Conservation (phyloP, 1,284 basidiomycete species). For the Stygiomarasmius scandens region DNA sequence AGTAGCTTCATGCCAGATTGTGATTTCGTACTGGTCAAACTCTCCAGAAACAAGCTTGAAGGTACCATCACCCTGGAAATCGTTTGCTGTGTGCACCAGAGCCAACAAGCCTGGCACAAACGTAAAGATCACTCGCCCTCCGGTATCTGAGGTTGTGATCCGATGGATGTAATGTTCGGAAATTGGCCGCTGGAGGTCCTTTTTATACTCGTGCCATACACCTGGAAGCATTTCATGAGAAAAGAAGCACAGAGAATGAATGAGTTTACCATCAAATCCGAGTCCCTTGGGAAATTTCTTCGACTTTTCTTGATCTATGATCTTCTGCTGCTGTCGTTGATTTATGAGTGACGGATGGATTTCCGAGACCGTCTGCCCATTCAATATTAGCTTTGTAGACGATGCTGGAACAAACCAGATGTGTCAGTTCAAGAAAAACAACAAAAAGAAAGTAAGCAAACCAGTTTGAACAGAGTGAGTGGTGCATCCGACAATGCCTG, state of each 20-base stretch:
- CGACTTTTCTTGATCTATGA: constrained; percentile 4
- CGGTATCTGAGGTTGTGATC: neutral
- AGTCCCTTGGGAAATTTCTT: constrained; percentile 1
- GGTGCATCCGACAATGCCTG: constrained; percentile 2
- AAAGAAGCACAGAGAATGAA: neutral
- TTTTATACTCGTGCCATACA: constrained; percentile 1
- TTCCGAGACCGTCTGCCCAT: neutral
- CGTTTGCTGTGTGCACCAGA: neutral
- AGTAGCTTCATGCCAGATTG: constrained; percentile 1
- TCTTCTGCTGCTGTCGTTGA: neutral
- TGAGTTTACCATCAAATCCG: neutral
- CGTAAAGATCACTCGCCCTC: neutral
- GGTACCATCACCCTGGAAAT: constrained; percentile 6
- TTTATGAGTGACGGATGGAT: constrained; percentile 2
- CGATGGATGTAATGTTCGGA: constrained; percentile 5
- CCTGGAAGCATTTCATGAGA: neutral
- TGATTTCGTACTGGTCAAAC: constrained; percentile 7
- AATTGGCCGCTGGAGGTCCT: neutral
- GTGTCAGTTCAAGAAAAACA: neutral
- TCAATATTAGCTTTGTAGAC: neutral
- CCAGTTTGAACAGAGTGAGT: neutral
- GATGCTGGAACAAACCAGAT: neutral
- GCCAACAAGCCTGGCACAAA: neutral
- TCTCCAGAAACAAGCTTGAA: constrained; percentile 4
- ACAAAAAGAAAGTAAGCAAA: neutral